Conservation (phyloP, 2,329 filamentous ascomycete species). For the Bipolaris sorokiniana region DNA sequence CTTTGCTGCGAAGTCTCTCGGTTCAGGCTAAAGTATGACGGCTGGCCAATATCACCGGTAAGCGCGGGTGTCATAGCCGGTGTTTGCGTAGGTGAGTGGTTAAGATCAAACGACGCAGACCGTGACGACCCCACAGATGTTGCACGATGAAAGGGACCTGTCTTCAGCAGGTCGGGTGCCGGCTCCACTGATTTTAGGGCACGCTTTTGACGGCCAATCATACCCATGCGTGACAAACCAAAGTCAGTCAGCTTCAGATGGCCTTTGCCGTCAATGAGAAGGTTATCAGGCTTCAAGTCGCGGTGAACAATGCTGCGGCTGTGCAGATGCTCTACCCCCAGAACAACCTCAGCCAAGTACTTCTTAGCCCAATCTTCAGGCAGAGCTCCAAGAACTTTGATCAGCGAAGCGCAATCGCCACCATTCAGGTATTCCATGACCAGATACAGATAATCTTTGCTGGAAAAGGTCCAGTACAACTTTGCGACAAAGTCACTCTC, state of each 20-base stretch:
- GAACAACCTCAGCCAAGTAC: slow-evolving; percentile 92
- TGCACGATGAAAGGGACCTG: slow-evolving; percentile 86
- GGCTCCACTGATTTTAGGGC: slow-evolving; percentile 78
- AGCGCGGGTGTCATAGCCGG: slow-evolving; percentile 85
- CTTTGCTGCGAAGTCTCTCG: slow-evolving; percentile 61
- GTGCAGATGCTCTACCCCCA: slow-evolving; percentile 97
- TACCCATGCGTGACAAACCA: slow-evolving; percentile 93
- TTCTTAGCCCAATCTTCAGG: slow-evolving; percentile 99
- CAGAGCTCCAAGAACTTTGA: slow-evolving; percentile 89
- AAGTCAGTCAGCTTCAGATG: slow-evolving; percentile 98
- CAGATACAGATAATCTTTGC: slow-evolving; percentile 97
- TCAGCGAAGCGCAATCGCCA: slow-evolving; percentile 93
- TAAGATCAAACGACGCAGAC: slow-evolving; percentile 89
- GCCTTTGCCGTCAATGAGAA: slow-evolving; percentile 94
- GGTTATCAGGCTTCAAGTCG: slow-evolving; percentile 95
- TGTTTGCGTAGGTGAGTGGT: slow-evolving; percentile 80
- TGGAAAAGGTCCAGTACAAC: slow-evolving; percentile 99
- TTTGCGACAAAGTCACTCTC: slow-evolving; percentile 99
- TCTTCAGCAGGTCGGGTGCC: slow-evolving; percentile 90
- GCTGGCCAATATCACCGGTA: slow-evolving; percentile 72
- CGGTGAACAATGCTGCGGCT: slow-evolving; percentile 94
- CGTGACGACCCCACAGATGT: slow-evolving; percentile 87
- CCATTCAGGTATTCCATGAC: slow-evolving; percentile 99
- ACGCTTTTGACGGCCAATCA: slow-evolving; percentile 94
- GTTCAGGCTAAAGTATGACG: slow-evolving; percentile 88